Evolutionary conservation across 352 stramenopile genomes (phyloP).

Genomic region (Phytophthora pistaciae): DNA sequence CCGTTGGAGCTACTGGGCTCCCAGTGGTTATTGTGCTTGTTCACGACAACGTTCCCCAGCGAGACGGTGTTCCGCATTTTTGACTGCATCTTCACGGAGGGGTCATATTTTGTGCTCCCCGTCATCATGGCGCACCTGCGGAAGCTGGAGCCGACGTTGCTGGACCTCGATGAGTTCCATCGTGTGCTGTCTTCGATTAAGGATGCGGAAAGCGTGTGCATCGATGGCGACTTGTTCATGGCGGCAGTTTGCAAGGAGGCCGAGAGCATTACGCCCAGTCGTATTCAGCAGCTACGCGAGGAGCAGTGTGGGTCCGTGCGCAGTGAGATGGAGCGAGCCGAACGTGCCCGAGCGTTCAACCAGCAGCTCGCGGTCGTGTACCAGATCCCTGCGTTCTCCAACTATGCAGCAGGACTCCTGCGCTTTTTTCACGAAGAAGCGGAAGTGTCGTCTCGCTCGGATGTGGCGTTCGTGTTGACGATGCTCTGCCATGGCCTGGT

Average conservation of each 20-base stretch:
- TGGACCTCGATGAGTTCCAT: slow-evolving; percentile 73
- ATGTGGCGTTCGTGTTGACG: slow-evolving; percentile 83
- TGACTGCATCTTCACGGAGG: slow-evolving; percentile 89
- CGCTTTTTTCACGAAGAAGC: slow-evolving; percentile 84
- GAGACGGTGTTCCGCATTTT: slow-evolving; percentile 91
- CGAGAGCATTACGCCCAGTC: slow-evolving; percentile 43
- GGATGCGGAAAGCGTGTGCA: slow-evolving; percentile 63
- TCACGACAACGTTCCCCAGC: slow-evolving; percentile 91
- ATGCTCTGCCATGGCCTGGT: slow-evolving; percentile 85
- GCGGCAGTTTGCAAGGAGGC: slow-evolving; percentile 51
- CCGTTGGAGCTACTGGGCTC: slow-evolving; percentile 90
- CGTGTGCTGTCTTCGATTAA: slow-evolving; percentile 80
- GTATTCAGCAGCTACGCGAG: slow-evolving; percentile 57
- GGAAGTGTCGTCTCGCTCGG: slow-evolving; percentile 71
- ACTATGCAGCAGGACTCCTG: slow-evolving; percentile 65
- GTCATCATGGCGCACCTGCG: slow-evolving; percentile 86
- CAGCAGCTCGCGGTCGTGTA: slow-evolving; percentile 77
- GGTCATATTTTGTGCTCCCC: slow-evolving; percentile 83
- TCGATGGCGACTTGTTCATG: slow-evolving; percentile 78
- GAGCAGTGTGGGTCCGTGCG: slow-evolving; percentile 66
- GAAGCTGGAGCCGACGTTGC: slow-evolving; percentile 57
- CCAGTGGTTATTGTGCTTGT: slow-evolving; percentile 92
- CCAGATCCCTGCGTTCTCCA: slow-evolving; percentile 82
- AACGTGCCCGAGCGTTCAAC: slow-evolving; percentile 69
- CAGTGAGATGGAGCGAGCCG: slow-evolving; percentile 75